These are phyloP conservation scores for Draba incana DNA, from an alignment of 345 rosid genomes.

Conservation along the genomic window DNA sequence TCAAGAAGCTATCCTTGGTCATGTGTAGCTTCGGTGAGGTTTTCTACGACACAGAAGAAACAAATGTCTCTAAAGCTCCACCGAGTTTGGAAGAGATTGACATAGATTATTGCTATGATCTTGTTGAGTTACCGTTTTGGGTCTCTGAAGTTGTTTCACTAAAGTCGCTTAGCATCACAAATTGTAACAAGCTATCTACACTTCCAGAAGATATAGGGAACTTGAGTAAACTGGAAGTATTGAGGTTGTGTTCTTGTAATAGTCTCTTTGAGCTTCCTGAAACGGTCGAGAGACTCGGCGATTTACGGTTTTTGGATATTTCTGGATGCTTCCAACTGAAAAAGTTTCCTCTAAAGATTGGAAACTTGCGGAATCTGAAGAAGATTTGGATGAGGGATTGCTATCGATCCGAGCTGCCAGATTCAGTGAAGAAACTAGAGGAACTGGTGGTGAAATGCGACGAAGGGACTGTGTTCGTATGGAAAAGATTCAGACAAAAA, in stretches of 20 bases:
- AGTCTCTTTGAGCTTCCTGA: slow-evolving; percentile 50
- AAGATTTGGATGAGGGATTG: slow-evolving; percentile 59
- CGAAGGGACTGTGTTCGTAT: slow-evolving; percentile 44
- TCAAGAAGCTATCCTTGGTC: slow-evolving; percentile 51
- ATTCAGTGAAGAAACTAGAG: slow-evolving; percentile 44
- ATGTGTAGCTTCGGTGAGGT: slow-evolving; percentile 48
- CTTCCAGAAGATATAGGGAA: slow-evolving; percentile 53
- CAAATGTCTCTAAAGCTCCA: slow-evolving; percentile 30
- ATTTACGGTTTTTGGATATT: slow-evolving; percentile 49
- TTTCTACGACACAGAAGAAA: not conserved
- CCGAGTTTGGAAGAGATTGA: slow-evolving; percentile 55
- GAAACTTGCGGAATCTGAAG: slow-evolving; percentile 45
- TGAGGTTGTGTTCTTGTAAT: slow-evolving; percentile 55
- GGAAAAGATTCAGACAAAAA: slow-evolving; percentile 41
- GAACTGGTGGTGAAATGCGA: slow-evolving; percentile 55
- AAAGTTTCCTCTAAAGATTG: slow-evolving; percentile 49
- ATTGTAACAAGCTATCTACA: slow-evolving; percentile 52
- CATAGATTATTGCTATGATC: slow-evolving; percentile 54
- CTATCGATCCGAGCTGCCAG: slow-evolving; percentile 43
- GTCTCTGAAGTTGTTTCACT: slow-evolving; percentile 42
- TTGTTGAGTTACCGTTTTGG: slow-evolving; percentile 46
- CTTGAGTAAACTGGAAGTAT: slow-evolving; percentile 43
- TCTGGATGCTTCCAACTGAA: slow-evolving; percentile 48
- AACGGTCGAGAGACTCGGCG: slow-evolving; percentile 39
- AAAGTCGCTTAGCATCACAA: slow-evolving; percentile 56